Base-by-base conservation (phyloP, 176 grass and related monocot genomes). In the Thinopyrum elongatum region DNA sequence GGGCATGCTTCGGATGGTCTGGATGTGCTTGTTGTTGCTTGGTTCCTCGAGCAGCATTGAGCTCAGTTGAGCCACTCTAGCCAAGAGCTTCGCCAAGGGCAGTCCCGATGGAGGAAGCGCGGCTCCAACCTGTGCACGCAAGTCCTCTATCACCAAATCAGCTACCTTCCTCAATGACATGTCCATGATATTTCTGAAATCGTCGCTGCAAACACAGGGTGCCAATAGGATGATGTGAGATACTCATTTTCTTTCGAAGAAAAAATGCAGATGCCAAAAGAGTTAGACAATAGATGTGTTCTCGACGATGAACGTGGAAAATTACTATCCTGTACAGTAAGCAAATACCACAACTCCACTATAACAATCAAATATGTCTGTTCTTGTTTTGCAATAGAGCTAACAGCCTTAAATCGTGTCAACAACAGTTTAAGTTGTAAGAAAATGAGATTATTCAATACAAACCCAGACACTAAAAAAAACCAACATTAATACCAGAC, bases 131-230 rank as follows among this genome's bases (percentile, higher is more conserved):
- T 94, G 84, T 21, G 44, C 55, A 16, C 53, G 68, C 70, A 94
- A 82, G 41, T 94, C 88, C 29, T 93, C 85, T 34, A 91, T 82
- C 34, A 97, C 70, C 73, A 93, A 30, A n/a, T 85, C 73, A 0
- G 82, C 87, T 17, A 89, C 86, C 82, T 93, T 94, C 86, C 83
- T 99, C 84, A 97, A 65, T 14, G 94, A 93, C 62, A 78, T 94
- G 61, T 94, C 92, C 90, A 99, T 84, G 83, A 96, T 88, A 70
- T 87, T 97, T 80, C 60, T 87, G 84, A 99, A 99, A 93, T 99
- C 94, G 36, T 93, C 82, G 16, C 97, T 99, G 80, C 39, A 94
- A 80, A 60, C 5, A 76, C 6, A 84, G 57, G 27, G 33, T 79
- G 65, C 62, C 46, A 63, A 74, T 31, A 87, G 26, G n/a, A 74